Percentiles rank a stretch among this genome's conserved stretches.
Evolutionary conservation across 2,329 filamentous ascomycete genomes (phyloP).

Genomic region (Davidsoniella eucalypti): DNA sequence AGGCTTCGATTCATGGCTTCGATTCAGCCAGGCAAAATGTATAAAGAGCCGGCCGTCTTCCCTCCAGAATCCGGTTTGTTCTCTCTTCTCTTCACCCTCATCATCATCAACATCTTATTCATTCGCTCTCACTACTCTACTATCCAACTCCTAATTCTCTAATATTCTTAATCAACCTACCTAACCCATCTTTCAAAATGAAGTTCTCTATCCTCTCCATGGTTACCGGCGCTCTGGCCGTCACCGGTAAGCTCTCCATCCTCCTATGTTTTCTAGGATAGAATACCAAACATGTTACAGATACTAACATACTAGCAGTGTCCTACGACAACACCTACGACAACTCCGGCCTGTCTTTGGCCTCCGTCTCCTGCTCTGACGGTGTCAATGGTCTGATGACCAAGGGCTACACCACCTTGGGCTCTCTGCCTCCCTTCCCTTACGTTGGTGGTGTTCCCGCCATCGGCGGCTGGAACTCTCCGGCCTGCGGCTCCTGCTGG

Average conservation of each 20-base stretch:
- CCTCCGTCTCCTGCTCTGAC: slow-evolving; percentile 47
- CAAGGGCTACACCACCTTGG: slow-evolving; percentile 39
- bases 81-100: slow-evolving; percentile 1
- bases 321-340: slow-evolving; percentile 62
- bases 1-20: not conserved
- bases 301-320: slow-evolving; percentile 24
- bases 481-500: slow-evolving; percentile 44
- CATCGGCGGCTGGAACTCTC: slow-evolving; percentile 39
- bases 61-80: not conserved
- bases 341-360: slow-evolving; percentile 35
- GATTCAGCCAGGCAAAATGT: not conserved
- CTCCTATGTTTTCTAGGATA: too few relatives aligned
- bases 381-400: slow-evolving; percentile 50
- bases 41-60: slow-evolving; percentile 1
- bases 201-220: slow-evolving; percentile 26
- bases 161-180: not conserved
- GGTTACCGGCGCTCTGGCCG: slow-evolving; percentile 24
- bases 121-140: slow-evolving; percentile 1
- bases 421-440: slow-evolving; percentile 32
- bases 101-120: not conserved
- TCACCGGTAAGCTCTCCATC: slow-evolving; percentile 18
- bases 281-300: not conserved
- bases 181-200: slow-evolving; percentile 22
- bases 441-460: slow-evolving; percentile 37
- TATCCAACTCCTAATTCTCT: not conserved